Base-by-base conservation (phyloP, 116 monocot genomes). In the Zostera marina region DNA sequence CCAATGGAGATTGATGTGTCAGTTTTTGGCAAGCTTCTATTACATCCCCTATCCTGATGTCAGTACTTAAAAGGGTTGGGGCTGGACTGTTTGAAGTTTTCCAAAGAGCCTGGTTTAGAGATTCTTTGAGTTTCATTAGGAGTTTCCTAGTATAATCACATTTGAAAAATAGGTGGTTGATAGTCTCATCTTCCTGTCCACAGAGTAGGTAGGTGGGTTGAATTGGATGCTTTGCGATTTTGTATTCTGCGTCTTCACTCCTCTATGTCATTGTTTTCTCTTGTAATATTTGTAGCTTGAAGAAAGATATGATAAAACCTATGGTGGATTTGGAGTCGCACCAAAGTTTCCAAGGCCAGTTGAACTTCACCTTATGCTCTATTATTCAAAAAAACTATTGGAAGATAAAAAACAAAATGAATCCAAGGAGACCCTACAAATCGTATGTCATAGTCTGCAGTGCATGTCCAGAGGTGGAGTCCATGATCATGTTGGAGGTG, bases 261-360 rank as follows among this genome's bases (percentile, higher is more conserved):
- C n/a, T n/a, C 6, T 38, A 5, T 56, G 7, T 12, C n/a, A 12
- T n/a, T 38, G 32, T 53, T 8, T 56, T 32, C 8, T 56, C 56
- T 56, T 56, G 25, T 5, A 11, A n/a, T 56, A 56, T 49, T 52
- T 63, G 54, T 65, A 93, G 93, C 64, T 93, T 45, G 65, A 64
- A 42, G 67, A 68, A 47, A 78, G 79, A 23, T 93, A 87, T 53
- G 93, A 87, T 59, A 63, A 79, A 38, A 73, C 81, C 44, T 93
- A 77, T 73, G 93, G 93, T 77, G 93, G 93, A 56, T 93, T 87
- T 67, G 83, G 88, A 41, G 70, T 88, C 58, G 84, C 88, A 60
- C 93, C 93, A 49, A 93, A 93, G 68, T 93, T 93, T 61, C 93
- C 93, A 32, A 77, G 93, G 49, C 93, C 93, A 54, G 93, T 93